Base-by-base conservation (phyloP, 257 asterid genomes). In the Striga asiatica region DNA sequence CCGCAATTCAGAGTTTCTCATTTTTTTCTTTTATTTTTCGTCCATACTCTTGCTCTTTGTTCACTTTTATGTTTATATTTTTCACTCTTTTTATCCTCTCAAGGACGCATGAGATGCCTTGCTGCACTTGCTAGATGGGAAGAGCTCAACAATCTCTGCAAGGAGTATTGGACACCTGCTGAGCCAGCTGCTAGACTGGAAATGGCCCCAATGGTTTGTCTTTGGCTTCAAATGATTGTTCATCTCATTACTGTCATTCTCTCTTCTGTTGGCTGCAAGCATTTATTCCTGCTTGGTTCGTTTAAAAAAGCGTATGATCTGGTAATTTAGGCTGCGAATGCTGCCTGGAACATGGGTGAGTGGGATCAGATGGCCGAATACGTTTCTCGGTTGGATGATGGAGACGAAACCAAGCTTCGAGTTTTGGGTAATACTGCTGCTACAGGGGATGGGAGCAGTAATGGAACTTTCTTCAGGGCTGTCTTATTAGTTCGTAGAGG, bases 341-440 rank as follows among this genome's bases (percentile, higher is more conserved):
- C 97, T 82, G 99, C 99, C 69, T 92, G 99, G 99, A 88, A 92
- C 89, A 92, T 92, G 99, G 94, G 97, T 43, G 99, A 92, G 71
- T 92, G 99, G 99, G 99, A 92, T 74, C 97, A 92, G 78, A 92
- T 92, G 99, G 78, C 93, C 29, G 99, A 92, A 27, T 92, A 92
- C 78, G 99, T 92, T 76, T 81, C 88, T 72, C 82, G 91, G 55
- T 74, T 88, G 72, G 99, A 92, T 78, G 99, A 92, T 70, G 99
- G 99, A 56, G 97, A 92, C 73, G 99, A 92, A 70, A 78, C 93
- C 57, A 84, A 83, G 71, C 85, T 84, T 65, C 87, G 88, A 51
- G 89, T 82, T 54, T 72, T 84, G 80, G 97, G 99, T 61, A 92
- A 88, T 73, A 84, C 95, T 73, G 93, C 97, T 5, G 85, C 95